Conservation (phyloP, 371 early-diverging fungal species). For the Mucor piriformis region DNA sequence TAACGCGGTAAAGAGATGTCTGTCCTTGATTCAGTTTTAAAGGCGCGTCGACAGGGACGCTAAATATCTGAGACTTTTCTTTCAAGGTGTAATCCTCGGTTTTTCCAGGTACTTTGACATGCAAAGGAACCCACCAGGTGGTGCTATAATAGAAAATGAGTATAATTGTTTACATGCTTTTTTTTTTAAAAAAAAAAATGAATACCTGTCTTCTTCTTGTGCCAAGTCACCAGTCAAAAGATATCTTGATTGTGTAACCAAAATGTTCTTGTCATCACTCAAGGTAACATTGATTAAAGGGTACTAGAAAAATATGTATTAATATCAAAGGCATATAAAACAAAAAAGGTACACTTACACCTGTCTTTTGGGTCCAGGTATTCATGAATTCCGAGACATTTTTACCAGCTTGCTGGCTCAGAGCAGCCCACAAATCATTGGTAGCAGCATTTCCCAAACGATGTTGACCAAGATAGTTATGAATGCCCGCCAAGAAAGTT, state of each 20-base stretch:
- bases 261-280: constrained; percentile 40
- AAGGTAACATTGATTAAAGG: constrained; percentile 72
- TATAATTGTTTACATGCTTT: too few species aligned
- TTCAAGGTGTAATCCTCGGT: constrained; percentile 27
- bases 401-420: constrained; percentile 69
- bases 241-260: constrained; percentile 74
- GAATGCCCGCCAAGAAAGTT: constrained; percentile 76
- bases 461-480: constrained; percentile 79
- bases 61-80: constrained; percentile 31
- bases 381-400: constrained; percentile 83
- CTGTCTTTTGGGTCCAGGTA: constrained; percentile 87
- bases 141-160: constrained; percentile 63
- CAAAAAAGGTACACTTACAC: constrained; percentile 38
- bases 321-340: not conserved
- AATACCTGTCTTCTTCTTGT: constrained; percentile 39
- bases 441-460: constrained; percentile 86
- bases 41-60: constrained; percentile 32
- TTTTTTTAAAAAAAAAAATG: not conserved
- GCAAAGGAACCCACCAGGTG: constrained; percentile 80
- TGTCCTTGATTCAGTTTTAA: constrained; percentile 68
- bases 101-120: constrained; percentile 34
- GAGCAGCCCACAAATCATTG: constrained; percentile 79
- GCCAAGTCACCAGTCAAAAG: constrained; percentile 74
- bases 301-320: constrained; percentile 35
- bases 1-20: constrained; percentile 70